These are phyloP conservation scores for Trichosanthes truncata DNA, from an alignment of 306 rosid genomes.

Conservation along the genomic window DNA sequence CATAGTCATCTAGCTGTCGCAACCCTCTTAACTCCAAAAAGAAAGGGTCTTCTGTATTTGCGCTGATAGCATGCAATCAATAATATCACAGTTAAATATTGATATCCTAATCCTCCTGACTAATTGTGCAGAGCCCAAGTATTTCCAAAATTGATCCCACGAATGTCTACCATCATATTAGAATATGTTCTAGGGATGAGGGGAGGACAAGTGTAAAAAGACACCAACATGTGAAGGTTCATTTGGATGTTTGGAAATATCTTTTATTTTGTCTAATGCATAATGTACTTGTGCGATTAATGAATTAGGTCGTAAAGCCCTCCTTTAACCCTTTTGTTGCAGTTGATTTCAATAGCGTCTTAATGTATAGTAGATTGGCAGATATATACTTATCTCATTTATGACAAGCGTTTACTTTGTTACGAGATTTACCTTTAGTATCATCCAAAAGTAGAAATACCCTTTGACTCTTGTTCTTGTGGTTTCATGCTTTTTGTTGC, in stretches of 20 bases:
- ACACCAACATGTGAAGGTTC: neutral
- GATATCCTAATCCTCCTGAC: neutral
- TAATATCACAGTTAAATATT: neutral
- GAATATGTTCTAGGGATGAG: neutral
- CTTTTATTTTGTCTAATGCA: neutral
- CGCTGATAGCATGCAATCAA: neutral
- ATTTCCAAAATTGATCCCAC: neutral
- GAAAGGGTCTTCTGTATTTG: neutral
- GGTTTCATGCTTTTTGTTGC: slow-evolving; percentile 8
- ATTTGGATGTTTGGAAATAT: neutral
- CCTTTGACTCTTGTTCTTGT: neutral
- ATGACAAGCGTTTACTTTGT: neutral
- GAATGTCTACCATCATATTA: neutral
- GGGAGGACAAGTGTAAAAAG: neutral
- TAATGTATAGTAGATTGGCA: neutral
- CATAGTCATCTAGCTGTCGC: neutral
- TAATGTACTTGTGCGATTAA: neutral
- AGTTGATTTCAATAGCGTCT: neutral
- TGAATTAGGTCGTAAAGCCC: neutral
- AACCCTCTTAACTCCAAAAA: neutral
- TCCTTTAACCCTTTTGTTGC: neutral
- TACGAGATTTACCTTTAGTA: neutral
- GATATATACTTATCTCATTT: neutral
- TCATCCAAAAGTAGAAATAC: neutral
- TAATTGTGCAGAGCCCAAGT: neutral